Evolutionary conservation across 352 stramenopile species (phyloP).

Genomic region (Globisporangium emineosum): DNA sequence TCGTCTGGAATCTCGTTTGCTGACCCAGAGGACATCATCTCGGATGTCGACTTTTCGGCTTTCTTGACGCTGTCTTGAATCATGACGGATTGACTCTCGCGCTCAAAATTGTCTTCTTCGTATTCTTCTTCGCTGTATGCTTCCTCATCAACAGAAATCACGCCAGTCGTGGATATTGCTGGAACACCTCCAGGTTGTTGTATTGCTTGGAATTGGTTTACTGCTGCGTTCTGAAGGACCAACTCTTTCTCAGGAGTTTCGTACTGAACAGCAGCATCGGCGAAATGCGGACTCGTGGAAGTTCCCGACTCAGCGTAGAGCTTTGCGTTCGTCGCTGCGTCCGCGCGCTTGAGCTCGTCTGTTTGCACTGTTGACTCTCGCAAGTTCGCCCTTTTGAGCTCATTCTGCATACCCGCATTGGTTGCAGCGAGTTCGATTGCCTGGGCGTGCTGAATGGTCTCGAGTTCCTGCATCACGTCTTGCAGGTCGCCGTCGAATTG

Average conservation of each 20-base stretch:
- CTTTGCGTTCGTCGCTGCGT: conserved; percentile 41
- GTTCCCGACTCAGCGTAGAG: conserved; percentile 35
- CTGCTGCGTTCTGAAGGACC: background rate
- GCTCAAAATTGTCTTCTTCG: conserved; percentile 43
- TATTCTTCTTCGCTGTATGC: conserved; percentile 31
- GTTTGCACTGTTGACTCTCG: conserved; percentile 56
- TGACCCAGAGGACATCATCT: background rate
- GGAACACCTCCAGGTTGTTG: background rate
- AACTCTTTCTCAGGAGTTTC: conserved; percentile 11
- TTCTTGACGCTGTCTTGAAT: background rate
- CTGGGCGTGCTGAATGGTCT: conserved; percentile 34
- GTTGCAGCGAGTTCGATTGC: conserved; percentile 19
- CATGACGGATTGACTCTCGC: conserved; percentile 21
- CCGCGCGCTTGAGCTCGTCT: conserved; percentile 21
- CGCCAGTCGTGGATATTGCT: background rate
- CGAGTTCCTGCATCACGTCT: conserved; percentile 35
- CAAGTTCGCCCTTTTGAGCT: conserved; percentile 27
- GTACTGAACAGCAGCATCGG: conserved; percentile 36
- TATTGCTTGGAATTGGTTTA: background rate
- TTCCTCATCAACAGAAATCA: conserved; percentile 2
- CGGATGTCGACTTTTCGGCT: background rate
- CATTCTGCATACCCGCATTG: conserved; percentile 15
- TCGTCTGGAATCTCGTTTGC: conserved; percentile 6
- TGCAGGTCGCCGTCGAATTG: conserved; percentile 53
- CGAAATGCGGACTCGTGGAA: conserved; percentile 19